Evolutionary conservation across 148 eudicot genomes (phyloP).

Genomic region (Chenopodium berlandieri): DNA sequence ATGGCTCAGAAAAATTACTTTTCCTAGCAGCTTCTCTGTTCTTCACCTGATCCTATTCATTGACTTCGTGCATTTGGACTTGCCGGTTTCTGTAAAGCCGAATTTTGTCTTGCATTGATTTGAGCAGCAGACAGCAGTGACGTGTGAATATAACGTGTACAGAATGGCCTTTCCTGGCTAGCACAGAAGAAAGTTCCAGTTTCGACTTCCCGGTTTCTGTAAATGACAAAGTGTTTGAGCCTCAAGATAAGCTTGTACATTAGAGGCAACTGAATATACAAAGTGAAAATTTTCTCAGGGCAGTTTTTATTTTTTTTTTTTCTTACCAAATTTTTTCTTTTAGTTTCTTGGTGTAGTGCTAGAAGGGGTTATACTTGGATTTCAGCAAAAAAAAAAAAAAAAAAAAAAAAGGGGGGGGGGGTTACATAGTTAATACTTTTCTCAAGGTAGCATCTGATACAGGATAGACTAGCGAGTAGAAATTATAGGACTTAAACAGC

Average conservation of each 20-base stretch:
- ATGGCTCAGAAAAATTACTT: background rate
- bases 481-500: background rate
- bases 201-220: conserved; percentile 14
- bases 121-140: conserved; percentile 13
- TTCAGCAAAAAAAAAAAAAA: too few species aligned
- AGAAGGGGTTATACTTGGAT: background rate
- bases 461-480: background rate
- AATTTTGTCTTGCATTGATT: background rate
- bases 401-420: too few species aligned
- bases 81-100: conserved; percentile 9
- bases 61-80: background rate
- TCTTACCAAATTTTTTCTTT: background rate
- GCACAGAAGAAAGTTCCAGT: conserved; percentile 15
- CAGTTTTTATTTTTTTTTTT: background rate
- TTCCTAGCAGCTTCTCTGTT: background rate
- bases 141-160: conserved; percentile 23
- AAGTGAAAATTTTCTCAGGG: background rate
- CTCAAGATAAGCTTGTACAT: conserved; percentile 23
- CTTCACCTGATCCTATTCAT: conserved; percentile 6
- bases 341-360: background rate
- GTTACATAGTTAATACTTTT: background rate
- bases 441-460: background rate
- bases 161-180: conserved; percentile 23
- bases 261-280: conserved; percentile 19
- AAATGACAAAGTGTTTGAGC: conserved; percentile 11